Evolutionary conservation across 2,329 filamentous ascomycete species (phyloP).

Genomic region (Eutypa lata): DNA sequence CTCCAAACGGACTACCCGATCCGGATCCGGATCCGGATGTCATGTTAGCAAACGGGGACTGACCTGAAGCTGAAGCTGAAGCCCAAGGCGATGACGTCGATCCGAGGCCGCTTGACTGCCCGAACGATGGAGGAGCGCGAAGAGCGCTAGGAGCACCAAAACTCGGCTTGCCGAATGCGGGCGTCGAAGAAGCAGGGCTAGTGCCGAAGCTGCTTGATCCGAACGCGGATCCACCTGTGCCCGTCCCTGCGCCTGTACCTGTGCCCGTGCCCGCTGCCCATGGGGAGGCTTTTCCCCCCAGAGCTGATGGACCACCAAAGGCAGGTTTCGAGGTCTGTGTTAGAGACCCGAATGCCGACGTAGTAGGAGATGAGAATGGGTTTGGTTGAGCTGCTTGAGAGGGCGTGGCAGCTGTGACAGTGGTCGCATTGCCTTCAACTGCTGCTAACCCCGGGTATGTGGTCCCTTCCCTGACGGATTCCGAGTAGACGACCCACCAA

Average conservation of each 20-base stretch:
- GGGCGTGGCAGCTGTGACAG: conserved; percentile 25
- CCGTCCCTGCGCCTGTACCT: not conserved
- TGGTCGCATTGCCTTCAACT: conserved; percentile 34
- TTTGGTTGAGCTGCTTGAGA: conserved; percentile 30
- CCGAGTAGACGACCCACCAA: conserved; percentile 92
- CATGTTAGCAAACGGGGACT: conserved; percentile 45
- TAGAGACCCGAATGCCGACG: conserved; percentile 40
- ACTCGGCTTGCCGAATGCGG: conserved; percentile 48
- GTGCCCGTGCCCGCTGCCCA: conserved; percentile 43
- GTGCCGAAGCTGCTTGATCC: conserved; percentile 44
- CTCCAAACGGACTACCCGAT: conserved; percentile 14
- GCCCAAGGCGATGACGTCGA: conserved; percentile 54
- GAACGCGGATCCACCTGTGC: conserved; percentile 30
- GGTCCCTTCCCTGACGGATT: conserved; percentile 72
- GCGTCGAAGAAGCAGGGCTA: conserved; percentile 29
- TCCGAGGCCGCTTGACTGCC: conserved; percentile 47
- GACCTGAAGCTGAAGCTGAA: conserved; percentile 51
- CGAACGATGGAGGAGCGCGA: conserved; percentile 54
- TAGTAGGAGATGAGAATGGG: conserved; percentile 16
- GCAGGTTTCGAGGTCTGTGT: conserved; percentile 35
- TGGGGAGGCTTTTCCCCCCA: conserved; percentile 50
- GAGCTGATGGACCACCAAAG: conserved; percentile 45
- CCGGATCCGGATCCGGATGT: conserved; percentile 10
- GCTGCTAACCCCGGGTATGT: conserved; percentile 68
- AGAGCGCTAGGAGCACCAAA: conserved; percentile 37